A percentile compares a stretch with the other conserved stretches of the same genome.
Conservation (phyloP, 768 basidiomycete species). For the Mycena albidolilacea region DNA sequence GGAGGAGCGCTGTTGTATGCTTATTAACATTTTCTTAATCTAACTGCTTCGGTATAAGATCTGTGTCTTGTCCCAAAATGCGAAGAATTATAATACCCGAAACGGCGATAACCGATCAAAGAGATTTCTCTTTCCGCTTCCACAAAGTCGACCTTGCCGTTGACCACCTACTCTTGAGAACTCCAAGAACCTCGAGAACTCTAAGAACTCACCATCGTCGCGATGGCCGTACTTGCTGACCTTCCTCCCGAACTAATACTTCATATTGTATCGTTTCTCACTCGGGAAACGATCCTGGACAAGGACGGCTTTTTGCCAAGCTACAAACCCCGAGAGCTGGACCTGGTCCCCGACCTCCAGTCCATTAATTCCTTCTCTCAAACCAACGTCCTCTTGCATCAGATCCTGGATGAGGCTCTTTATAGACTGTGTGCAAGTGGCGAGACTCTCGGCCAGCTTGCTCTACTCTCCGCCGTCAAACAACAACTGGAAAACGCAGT, state of each 20-base stretch:
- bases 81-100: no score
- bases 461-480: conserved; percentile 14
- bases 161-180: no score
- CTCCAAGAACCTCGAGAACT: no score
- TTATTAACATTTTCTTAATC: no score
- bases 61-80: no score
- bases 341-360: not conserved
- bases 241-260: conserved; percentile 5
- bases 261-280: not conserved
- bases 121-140: no score
- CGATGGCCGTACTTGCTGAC: not conserved
- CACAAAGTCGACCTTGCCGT: no score
- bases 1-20: no score
- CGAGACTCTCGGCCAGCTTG: not conserved
- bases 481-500: conserved; percentile 11
- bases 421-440: not conserved
- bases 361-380: not conserved
- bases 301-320: not conserved
- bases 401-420: not conserved
- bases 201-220: no score
- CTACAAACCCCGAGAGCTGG: not conserved
- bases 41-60: no score
- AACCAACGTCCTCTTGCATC: not conserved
- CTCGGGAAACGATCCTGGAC: not conserved
- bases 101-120: no score